Percentiles rank a stretch among this genome's conserved stretches.
Conservation (phyloP, 2,329 filamentous ascomycete genomes). For the Thielaviopsis euricoi region DNA sequence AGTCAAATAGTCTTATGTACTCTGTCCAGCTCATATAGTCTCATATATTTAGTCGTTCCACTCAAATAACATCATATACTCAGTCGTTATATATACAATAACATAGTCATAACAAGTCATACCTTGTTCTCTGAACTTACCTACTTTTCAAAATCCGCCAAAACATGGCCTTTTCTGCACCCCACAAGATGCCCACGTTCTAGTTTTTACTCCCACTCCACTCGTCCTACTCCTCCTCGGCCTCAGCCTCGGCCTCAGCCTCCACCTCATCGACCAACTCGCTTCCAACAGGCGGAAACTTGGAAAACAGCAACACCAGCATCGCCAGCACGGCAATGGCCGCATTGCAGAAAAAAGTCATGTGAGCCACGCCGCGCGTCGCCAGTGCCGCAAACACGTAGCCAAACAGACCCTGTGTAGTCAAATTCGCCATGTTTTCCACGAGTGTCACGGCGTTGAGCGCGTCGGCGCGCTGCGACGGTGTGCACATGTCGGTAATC, state of each 20-base stretch:
- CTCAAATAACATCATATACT: neutral
- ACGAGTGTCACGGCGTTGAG: conserved; percentile 53
- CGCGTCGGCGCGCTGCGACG: conserved; percentile 45
- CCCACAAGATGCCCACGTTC: neutral
- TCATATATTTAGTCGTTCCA: too few species aligned
- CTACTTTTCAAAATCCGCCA: neutral
- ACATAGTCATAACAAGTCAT: neutral
- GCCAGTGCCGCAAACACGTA: conserved; percentile 49
- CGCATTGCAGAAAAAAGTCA: conserved; percentile 53
- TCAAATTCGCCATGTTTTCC: conserved; percentile 49
- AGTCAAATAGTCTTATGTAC: too few species aligned
- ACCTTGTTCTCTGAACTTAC: neutral
- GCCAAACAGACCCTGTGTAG: conserved; percentile 50
- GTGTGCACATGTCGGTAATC: conserved; percentile 53
- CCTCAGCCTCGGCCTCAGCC: conserved; percentile 11
- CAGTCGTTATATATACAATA: neutral
- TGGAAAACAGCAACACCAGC: conserved; percentile 3
- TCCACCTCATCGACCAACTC: conserved; percentile 4
- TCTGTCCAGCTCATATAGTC: too few species aligned
- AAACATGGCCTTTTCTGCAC: neutral
- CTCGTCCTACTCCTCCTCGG: conserved; percentile 12
- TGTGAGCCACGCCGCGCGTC: conserved; percentile 37
- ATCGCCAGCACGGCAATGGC: conserved; percentile 15
- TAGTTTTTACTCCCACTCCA: conserved; percentile 16
- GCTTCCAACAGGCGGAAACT: conserved; percentile 7